Evolutionary conservation across 495 filamentous ascomycete species (phyloP), one percentile per base, ranked within the genome.

Genomic region (Darksidea phi): DNA sequence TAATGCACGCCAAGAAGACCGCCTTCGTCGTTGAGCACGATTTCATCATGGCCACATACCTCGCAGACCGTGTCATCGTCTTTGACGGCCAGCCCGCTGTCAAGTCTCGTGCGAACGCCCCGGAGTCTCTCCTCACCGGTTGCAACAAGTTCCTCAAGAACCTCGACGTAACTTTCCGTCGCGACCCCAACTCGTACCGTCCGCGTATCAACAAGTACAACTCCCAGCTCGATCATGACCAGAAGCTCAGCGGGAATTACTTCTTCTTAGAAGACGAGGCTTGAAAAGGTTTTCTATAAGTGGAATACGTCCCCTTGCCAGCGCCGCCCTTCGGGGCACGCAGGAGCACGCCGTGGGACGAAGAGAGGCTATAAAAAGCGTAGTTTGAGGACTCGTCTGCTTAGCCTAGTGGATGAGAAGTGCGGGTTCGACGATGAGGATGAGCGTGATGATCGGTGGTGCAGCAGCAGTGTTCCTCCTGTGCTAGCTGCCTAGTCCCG

Each of bases 1-100:
- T 98, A 69, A 98, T 97, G 94, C 92, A 97, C 80, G 85, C 90
- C 57, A 97, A 98, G 86, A 97, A 97, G 82, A 97, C 94, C 0
- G 94, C 95, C 36, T 97, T 98, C 74, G 84, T 98, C 63, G 94
- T 97, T 68, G 94, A 98, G 85, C 94, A 98, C 87, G 95, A 98
- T 85, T 97, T 98, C 79, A 97, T 97, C 79, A 97, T 97, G 94
- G 91, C 91, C 26, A 89, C 94, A 17, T 98, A 98, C 74, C 85
- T 97, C 18, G 94, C 95, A 41, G 94, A 98, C 70, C 89, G 93
- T 67, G 94, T 98, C 70, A 97, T 98, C 71, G 94, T 97, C 64
- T 98, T 98, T 70, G 94, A 96, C 71, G 94, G 94, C 65, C 71
- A 92, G 75, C 91, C 95, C 13, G 94, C 91, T 69, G 77, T 96